phyloP scores from a whole-genome alignment of 1,284 basidiomycete species.

The Exsudoporus floridanus region DNA sequence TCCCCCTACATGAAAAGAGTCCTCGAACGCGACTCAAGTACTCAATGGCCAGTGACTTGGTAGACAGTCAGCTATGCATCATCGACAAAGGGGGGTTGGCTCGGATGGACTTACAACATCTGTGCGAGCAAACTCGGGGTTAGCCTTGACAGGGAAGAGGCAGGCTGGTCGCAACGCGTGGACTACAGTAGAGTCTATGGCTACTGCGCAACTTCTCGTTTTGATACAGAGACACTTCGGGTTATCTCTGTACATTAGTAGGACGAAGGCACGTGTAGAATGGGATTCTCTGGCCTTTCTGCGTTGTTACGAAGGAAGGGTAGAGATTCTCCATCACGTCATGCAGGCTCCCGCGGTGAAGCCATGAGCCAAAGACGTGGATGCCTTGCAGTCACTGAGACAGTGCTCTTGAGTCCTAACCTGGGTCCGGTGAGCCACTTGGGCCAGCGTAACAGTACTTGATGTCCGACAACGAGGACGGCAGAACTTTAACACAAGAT shows the following conservation, averaged over 20 bases:
- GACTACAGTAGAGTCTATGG: background rate
- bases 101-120: background rate
- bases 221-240: slow-evolving; percentile 5
- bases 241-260: slow-evolving; percentile 4
- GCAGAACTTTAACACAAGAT: background rate
- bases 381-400: slow-evolving; percentile 4
- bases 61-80: background rate
- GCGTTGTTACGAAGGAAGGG: slow-evolving; percentile 25
- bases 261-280: slow-evolving; percentile 19
- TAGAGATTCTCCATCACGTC: slow-evolving; percentile 28
- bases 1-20: background rate
- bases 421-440: background rate
- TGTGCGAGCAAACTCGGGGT: background rate
- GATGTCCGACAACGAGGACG: background rate
- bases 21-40: background rate
- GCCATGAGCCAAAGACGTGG: slow-evolving; percentile 19
- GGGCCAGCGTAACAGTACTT: background rate
- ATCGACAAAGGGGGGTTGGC: background rate
- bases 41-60: background rate
- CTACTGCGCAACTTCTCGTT: background rate
- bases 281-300: slow-evolving; percentile 22
- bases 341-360: slow-evolving; percentile 18
- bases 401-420: background rate
- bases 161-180: background rate
- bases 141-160: background rate